phyloP scores from a whole-genome alignment of 495 filamentous ascomycete genomes.

The Aspergillus egyptiacus region DNA sequence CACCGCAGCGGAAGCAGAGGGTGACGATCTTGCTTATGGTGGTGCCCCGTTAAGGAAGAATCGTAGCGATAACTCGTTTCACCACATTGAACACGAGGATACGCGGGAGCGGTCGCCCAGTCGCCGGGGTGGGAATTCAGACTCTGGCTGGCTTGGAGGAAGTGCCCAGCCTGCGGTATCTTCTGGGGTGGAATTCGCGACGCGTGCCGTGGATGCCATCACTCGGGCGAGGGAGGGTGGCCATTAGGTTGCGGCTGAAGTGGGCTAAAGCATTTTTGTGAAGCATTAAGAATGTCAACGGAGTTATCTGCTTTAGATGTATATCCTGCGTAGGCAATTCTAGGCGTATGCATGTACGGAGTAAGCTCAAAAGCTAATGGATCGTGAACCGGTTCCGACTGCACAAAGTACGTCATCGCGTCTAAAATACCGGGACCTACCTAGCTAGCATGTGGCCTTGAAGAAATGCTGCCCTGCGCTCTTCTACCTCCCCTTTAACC shows the following conservation, averaged over 20 bases:
- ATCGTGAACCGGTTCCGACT: not conserved
- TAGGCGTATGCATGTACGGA: not conserved
- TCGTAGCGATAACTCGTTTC: conserved; percentile 71
- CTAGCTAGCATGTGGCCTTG: too few species aligned
- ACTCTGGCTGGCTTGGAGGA: conserved; percentile 36
- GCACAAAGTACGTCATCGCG: conserved; percentile 1
- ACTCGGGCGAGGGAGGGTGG: conserved; percentile 10
- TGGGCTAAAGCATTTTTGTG: not conserved
- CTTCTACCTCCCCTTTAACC: too few species aligned
- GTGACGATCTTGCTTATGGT: conserved; percentile 43
- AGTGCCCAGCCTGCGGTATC: conserved; percentile 26
- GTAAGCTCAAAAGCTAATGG: not conserved
- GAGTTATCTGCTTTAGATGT: not conserved
- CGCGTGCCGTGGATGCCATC: conserved; percentile 27
- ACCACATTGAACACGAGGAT: conserved; percentile 72
- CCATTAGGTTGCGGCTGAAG: not conserved
- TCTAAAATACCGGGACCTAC: too few species aligned
- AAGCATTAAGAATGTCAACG: not conserved
- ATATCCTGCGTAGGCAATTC: not conserved
- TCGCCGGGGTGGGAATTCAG: conserved; percentile 27
- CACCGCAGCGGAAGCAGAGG: conserved; percentile 34
- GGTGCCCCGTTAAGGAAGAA: conserved; percentile 58
- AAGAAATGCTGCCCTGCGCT: too few species aligned
- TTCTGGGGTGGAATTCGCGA: conserved; percentile 29
- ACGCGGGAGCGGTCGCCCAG: conserved; percentile 32